A percentile compares a stretch with the other conserved stretches of the same genome.
Evolutionary conservation across 768 basidiomycete genomes (phyloP).

Genomic region (Leccinum disarticulatum): DNA sequence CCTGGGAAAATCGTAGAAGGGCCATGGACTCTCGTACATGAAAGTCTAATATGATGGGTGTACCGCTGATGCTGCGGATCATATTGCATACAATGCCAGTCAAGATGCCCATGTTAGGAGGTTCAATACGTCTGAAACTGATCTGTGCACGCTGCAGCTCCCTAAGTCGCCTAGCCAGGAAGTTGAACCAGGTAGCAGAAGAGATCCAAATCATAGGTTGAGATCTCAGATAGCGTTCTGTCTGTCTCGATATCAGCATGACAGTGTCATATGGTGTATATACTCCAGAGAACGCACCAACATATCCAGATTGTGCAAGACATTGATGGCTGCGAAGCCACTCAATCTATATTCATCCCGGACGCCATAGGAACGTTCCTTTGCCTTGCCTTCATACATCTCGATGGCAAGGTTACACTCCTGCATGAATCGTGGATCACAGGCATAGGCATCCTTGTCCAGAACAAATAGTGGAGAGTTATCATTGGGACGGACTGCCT

Average conservation of each 20-base stretch:
- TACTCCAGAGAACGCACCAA: neutral
- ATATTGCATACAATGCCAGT: slow-evolving; percentile 11
- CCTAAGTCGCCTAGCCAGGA: slow-evolving; percentile 1
- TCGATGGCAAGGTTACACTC: neutral
- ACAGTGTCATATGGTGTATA: neutral
- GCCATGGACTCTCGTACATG: neutral
- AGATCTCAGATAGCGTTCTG: neutral
- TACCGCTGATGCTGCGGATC: slow-evolving; percentile 2
- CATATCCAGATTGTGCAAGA: neutral
- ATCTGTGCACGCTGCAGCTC: slow-evolving; percentile 8
- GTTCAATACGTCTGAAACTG: neutral
- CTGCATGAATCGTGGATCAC: neutral
- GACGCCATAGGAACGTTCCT: slow-evolving; percentile 5
- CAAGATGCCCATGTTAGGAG: slow-evolving; percentile 10
- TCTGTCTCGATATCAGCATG: neutral
- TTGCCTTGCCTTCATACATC: slow-evolving; percentile 2
- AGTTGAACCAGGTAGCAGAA: neutral
- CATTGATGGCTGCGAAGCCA: slow-evolving; percentile 1
- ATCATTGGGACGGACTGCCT: slow-evolving; percentile 2
- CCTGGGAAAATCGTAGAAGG: neutral
- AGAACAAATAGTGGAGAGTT: neutral
- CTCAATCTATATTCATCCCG: slow-evolving; percentile 7
- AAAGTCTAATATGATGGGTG: neutral
- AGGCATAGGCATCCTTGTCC: slow-evolving; percentile 4
- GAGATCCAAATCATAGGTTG: slow-evolving; percentile 8